These are phyloP conservation scores for Ganoderma boninense DNA, from an alignment of 1,284 basidiomycete species.

Conservation along the genomic window DNA sequence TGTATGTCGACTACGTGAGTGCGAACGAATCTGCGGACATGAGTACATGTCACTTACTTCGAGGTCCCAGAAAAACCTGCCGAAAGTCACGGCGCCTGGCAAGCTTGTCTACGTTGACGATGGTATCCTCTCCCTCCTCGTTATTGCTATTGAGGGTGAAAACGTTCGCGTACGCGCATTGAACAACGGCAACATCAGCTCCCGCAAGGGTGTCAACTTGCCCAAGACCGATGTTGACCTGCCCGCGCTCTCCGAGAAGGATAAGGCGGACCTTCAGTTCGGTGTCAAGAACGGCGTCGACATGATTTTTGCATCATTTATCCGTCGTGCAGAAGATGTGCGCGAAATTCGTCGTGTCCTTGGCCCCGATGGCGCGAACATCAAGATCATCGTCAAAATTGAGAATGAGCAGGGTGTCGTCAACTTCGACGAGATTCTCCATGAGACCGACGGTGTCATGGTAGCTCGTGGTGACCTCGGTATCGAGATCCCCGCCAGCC, in stretches of 20 bases:
- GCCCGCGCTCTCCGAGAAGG: constrained; percentile 97
- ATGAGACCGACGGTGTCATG: constrained; percentile 96
- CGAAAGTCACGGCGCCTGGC: constrained; percentile 94
- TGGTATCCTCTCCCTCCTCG: constrained; percentile 95
- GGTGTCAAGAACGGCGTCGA: constrained; percentile 98
- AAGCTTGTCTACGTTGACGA: constrained; percentile 99
- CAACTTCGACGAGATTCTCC: constrained; percentile 97
- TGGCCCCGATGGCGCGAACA: constrained; percentile 89
- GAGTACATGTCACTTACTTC: not conserved
- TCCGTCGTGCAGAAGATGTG: constrained; percentile 93
- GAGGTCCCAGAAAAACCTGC: constrained; percentile 77
- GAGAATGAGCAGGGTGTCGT: constrained; percentile 98
- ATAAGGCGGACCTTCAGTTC: constrained; percentile 94
- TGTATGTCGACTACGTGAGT: constrained; percentile 93
- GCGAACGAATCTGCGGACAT: not conserved
- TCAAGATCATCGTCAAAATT: constrained; percentile 99
- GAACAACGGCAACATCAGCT: constrained; percentile 94
- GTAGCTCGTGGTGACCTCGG: constrained; percentile 98
- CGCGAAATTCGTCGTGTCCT: constrained; percentile 90
- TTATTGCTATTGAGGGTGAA: constrained; percentile 84
- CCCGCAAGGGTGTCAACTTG: constrained; percentile 99
- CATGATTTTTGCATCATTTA: constrained; percentile 99
- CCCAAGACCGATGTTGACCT: constrained; percentile 99
- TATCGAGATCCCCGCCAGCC: constrained; percentile 97
- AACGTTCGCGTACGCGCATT: constrained; percentile 88